phyloP scores from a whole-genome alignment of 2,329 filamentous ascomycete genomes.

The Alternaria sp. region DNA sequence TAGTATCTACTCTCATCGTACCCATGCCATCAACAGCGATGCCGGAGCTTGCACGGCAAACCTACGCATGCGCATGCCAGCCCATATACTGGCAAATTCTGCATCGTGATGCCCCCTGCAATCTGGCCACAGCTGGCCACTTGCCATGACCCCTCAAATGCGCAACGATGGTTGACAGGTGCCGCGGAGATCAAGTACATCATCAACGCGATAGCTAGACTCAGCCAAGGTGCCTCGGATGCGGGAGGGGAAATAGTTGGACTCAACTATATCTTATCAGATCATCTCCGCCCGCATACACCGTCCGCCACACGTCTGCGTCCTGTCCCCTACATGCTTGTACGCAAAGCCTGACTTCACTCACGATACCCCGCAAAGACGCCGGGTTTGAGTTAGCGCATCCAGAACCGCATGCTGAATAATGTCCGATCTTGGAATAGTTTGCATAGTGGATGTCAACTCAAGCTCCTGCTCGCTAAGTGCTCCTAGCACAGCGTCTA shows the following conservation, averaged over 20 bases:
- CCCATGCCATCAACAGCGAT: slow-evolving; percentile 24
- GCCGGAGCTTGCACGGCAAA: slow-evolving; percentile 21
- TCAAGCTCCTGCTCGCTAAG: background rate
- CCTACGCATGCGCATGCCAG: background rate
- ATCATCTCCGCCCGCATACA: slow-evolving; percentile 33
- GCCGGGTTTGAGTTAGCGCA: slow-evolving; percentile 4
- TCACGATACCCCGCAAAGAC: slow-evolving; percentile 7
- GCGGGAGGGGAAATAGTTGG: slow-evolving; percentile 23
- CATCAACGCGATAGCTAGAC: slow-evolving; percentile 23
- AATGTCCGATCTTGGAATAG: slow-evolving; percentile 8
- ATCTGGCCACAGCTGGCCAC: background rate
- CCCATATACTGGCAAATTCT: background rate
- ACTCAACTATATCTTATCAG: slow-evolving; percentile 38
- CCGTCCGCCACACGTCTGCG: slow-evolving; percentile 5
- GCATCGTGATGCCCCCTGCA: background rate
- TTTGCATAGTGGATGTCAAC: background rate
- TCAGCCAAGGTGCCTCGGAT: slow-evolving; percentile 21
- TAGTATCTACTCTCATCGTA: slow-evolving; percentile 1
- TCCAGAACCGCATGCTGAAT: slow-evolving; percentile 9
- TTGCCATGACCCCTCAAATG: background rate
- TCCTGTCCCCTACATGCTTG: background rate
- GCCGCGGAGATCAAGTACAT: slow-evolving; percentile 21
- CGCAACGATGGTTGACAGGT: background rate
- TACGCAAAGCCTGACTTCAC: slow-evolving; percentile 5
- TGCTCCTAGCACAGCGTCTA: background rate